These are phyloP conservation scores for Arthrobotrys sinensis DNA, from an alignment of 2,329 filamentous ascomycete species.

Conservation along the genomic window DNA sequence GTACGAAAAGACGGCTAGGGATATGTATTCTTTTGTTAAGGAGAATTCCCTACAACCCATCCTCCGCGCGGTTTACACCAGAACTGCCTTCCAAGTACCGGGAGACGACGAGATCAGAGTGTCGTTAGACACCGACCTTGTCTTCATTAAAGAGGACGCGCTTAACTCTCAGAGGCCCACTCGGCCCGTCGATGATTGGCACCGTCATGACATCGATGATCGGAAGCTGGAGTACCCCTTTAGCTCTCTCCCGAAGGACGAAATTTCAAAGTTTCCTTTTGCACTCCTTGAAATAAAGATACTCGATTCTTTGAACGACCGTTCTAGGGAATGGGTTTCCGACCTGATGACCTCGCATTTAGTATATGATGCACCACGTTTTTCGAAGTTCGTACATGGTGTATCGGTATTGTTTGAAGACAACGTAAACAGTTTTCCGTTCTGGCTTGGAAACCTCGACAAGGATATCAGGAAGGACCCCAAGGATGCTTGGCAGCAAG, in stretches of 20 bases:
- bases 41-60: conserved; percentile 85
- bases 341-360: conserved; percentile 94
- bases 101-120: conserved; percentile 91
- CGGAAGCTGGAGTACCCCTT: conserved; percentile 88
- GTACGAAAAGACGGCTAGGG: conserved; percentile 80
- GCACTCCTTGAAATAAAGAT: conserved; percentile 94
- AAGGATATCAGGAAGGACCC: conserved; percentile 95
- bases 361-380: conserved; percentile 87
- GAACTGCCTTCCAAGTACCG: conserved; percentile 96
- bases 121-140: conserved; percentile 91
- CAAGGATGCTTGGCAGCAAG: conserved; percentile 88
- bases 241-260: conserved; percentile 86
- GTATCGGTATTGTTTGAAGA: conserved; percentile 93
- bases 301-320: conserved; percentile 73
- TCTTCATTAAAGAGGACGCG: conserved; percentile 84
- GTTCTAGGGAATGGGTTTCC: conserved; percentile 87
- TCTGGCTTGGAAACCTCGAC: conserved; percentile 94
- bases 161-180: conserved; percentile 88
- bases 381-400: conserved; percentile 97
- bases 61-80: conserved; percentile 90
- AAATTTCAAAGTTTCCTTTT: conserved; percentile 91
- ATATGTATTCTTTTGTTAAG: conserved; percentile 85
- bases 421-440: conserved; percentile 94
- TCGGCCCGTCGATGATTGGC: conserved; percentile 89
- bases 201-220: conserved; percentile 89